Conservation (phyloP, 805 yeast genomes). For the Wickerhamiella domercqiae region DNA sequence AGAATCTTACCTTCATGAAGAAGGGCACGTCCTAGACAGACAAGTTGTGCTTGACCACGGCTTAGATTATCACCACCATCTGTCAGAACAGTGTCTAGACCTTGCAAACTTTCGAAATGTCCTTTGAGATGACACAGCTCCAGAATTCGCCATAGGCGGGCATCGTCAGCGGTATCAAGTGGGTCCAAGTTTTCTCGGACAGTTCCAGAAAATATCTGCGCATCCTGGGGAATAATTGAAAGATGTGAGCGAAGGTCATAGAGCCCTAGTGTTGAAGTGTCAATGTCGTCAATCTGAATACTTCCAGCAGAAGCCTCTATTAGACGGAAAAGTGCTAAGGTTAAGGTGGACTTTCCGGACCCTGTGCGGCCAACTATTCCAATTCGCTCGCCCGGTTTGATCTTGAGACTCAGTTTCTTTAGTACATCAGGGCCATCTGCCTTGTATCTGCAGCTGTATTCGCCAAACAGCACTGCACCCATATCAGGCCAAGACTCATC, state of each 20-base stretch:
- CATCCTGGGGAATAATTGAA: constrained; percentile 64
- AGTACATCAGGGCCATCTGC: constrained; percentile 73
- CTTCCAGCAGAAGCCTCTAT: constrained; percentile 39
- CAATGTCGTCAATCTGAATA: constrained; percentile 42
- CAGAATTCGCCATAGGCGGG: constrained; percentile 42
- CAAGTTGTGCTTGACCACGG: constrained; percentile 66
- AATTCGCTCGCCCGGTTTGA: constrained; percentile 57
- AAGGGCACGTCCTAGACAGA: constrained; percentile 66
- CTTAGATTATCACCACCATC: constrained; percentile 73
- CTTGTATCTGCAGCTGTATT: constrained; percentile 70
- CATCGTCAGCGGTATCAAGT: constrained; percentile 36
- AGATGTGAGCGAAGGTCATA: constrained; percentile 41
- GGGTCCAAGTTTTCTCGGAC: constrained; percentile 57
- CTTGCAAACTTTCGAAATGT: constrained; percentile 33
- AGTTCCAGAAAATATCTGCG: constrained; percentile 53
- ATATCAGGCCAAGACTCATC: constrained; percentile 48
- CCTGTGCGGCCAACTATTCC: constrained; percentile 96
- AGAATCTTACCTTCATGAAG: constrained; percentile 50
- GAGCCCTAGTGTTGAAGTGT: constrained; percentile 40
- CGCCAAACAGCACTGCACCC: constrained; percentile 51
- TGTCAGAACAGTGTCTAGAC: constrained; percentile 34
- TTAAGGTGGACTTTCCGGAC: constrained; percentile 89
- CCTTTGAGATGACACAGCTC: constrained; percentile 42
- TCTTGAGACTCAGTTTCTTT: constrained; percentile 59
- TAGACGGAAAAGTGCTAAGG: constrained; percentile 62